Percentiles rank a stretch among this genome's conserved stretches.
Conservation (phyloP, 2,329 filamentous ascomycete species). For the Trichoderma sp. region DNA sequence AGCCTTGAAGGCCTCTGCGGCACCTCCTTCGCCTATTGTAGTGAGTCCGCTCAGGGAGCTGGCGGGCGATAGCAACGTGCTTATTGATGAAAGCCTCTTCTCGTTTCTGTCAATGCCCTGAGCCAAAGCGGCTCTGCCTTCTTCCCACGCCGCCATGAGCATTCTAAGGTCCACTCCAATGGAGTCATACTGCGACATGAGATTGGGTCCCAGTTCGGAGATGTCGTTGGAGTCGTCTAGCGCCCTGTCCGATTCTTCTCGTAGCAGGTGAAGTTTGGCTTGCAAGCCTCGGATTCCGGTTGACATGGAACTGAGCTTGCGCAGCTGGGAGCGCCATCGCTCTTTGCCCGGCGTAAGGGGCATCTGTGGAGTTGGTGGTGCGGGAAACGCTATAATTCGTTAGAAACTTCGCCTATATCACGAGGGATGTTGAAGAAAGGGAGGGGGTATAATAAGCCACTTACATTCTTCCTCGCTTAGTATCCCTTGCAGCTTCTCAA, state of each 20-base stretch:
- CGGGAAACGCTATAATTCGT: slow-evolving; percentile 46
- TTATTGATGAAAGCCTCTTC: slow-evolving; percentile 64
- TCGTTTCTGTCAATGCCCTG: slow-evolving; percentile 80
- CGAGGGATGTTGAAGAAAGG: background rate
- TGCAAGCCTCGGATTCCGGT: slow-evolving; percentile 88
- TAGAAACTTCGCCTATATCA: background rate
- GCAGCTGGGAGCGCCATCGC: slow-evolving; percentile 79
- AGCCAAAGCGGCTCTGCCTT: slow-evolving; percentile 78
- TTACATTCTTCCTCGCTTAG: slow-evolving; percentile 77
- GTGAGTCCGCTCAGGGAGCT: slow-evolving; percentile 67
- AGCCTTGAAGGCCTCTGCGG: slow-evolving; percentile 66
- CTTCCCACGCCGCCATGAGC: slow-evolving; percentile 81
- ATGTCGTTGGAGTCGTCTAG: slow-evolving; percentile 72
- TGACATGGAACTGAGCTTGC: slow-evolving; percentile 83
- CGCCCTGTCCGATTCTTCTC: slow-evolving; percentile 81
- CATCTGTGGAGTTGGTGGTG: slow-evolving; percentile 55
- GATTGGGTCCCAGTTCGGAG: slow-evolving; percentile 70
- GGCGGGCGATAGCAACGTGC: slow-evolving; percentile 56
- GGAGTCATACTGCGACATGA: slow-evolving; percentile 90
- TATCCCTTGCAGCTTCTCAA: slow-evolving; percentile 64
- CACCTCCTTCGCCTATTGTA: slow-evolving; percentile 54
- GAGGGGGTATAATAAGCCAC: slow-evolving; percentile 30
- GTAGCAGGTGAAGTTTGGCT: slow-evolving; percentile 87
- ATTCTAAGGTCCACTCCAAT: slow-evolving; percentile 84
- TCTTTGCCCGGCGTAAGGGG: slow-evolving; percentile 73